These are phyloP conservation scores for Fusarium piperis DNA, from an alignment of 2,329 filamentous ascomycete species.

Conservation along the genomic window DNA sequence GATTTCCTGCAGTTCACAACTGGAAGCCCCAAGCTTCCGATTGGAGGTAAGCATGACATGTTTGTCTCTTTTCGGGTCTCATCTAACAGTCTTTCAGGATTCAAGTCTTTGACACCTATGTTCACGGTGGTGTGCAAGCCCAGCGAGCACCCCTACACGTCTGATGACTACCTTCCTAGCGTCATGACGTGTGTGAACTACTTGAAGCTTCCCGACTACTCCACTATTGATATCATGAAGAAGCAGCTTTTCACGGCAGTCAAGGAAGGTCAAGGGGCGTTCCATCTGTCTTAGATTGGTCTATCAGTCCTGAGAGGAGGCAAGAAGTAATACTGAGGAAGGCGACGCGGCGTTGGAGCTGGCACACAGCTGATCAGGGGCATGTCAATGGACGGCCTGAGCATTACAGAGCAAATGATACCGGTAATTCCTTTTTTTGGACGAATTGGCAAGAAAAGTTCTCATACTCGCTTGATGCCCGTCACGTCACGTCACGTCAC, in stretches of 20 bases:
- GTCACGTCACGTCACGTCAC: constrained; percentile 34
- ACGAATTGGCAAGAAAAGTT: constrained; percentile 29
- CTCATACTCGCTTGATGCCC: constrained; percentile 33
- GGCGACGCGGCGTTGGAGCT: not conserved
- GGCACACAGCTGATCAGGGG: not conserved
- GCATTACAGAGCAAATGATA: constrained; percentile 13
- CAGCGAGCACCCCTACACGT: constrained; percentile 91
- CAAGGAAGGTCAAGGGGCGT: constrained; percentile 95
- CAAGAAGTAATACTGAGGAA: constrained; percentile 2
- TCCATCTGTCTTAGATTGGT: constrained; percentile 81
- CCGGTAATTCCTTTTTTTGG: constrained; percentile 16
- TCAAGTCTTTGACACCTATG: constrained; percentile 96
- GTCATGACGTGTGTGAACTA: constrained; percentile 99
- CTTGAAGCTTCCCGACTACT: constrained; percentile 96
- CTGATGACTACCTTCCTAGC: constrained; percentile 97
- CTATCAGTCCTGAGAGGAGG: not conserved
- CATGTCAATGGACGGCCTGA: not conserved
- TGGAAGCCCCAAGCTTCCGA: constrained; percentile 96
- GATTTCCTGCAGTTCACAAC: constrained; percentile 98
- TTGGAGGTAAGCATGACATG: constrained; percentile 77
- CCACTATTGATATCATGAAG: constrained; percentile 77
- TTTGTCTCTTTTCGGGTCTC: not conserved
- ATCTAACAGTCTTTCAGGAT: constrained; percentile 69
- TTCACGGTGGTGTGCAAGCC: constrained; percentile 99
- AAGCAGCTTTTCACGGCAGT: constrained; percentile 86